phyloP scores from a whole-genome alignment of 2,329 filamentous ascomycete species.

The Aspergillus nomiae region DNA sequence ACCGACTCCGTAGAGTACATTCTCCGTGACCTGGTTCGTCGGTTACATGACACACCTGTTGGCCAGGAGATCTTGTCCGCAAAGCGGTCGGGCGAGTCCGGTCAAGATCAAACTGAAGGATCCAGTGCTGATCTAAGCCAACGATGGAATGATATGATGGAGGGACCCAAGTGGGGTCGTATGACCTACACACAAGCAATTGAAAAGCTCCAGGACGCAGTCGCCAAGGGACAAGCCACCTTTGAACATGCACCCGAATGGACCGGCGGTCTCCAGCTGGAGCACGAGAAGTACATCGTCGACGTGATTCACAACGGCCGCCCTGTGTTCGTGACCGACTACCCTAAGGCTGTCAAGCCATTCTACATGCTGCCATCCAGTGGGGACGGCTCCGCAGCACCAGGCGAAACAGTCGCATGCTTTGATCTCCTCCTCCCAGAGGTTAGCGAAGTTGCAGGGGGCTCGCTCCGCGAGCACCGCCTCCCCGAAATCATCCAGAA shows the following conservation, averaged over 20 bases:
- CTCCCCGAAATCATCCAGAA: constrained; percentile 66
- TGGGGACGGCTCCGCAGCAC: constrained; percentile 10
- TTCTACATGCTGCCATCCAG: constrained; percentile 78
- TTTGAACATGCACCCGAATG: constrained; percentile 73
- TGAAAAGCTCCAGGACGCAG: constrained; percentile 63
- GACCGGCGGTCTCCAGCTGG: constrained; percentile 76
- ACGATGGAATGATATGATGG: constrained; percentile 72
- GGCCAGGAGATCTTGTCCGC: constrained; percentile 58
- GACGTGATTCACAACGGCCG: constrained; percentile 61
- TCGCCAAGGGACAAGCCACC: constrained; percentile 47
- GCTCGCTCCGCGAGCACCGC: constrained; percentile 85
- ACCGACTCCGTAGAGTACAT: constrained; percentile 82
- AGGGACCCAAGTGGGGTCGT: constrained; percentile 66
- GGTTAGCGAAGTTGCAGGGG: constrained; percentile 82
- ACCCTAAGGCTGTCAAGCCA: constrained; percentile 84
- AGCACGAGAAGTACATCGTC: constrained; percentile 90
- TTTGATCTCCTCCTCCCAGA: constrained; percentile 89
- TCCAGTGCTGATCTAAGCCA: constrained; percentile 56
- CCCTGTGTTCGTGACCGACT: constrained; percentile 91
- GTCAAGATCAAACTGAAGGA: constrained; percentile 34
- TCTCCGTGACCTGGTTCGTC: constrained; percentile 61
- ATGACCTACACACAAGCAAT: constrained; percentile 84
- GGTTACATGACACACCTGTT: constrained; percentile 52
- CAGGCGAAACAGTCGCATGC: constrained; percentile 70
- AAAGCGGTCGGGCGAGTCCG: constrained; percentile 46